Base-by-base conservation (phyloP, 2,329 filamentous ascomycete species). In the Hypoxylon sp. region DNA sequence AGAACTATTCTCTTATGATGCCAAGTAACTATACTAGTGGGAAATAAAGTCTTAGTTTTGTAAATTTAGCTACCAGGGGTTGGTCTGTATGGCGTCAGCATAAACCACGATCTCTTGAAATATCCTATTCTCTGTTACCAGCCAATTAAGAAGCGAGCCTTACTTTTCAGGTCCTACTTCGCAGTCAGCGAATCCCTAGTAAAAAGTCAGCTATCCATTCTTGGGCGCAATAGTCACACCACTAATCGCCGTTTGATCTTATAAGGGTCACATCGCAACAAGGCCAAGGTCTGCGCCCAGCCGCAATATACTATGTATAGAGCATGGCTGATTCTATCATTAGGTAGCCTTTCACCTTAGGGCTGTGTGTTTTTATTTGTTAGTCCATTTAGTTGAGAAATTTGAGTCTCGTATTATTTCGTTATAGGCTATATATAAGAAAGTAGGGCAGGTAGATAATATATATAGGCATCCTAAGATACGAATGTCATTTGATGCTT, bases 141-240 rank as follows among this genome's bases (percentile, higher is more conserved):
- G 35, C 35, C 35, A 39, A 39, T 39, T 17, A 44, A 44, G 39
- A 44, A 44, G 8, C 39, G n/a, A 44, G 39, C 39, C 39, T 19
- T 44, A 19, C n/a, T 10, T 44, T 10, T 44, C 39, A 44, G 39
- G 39, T 44, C 39, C 17, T n/a, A 10, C 19, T 19, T 44, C 3
- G 6, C 10, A 44, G 39, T 19, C n/a, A 44, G 39, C 39, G 39
- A 19, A 19, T 19, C 5, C 39, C 39, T 10, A 19, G n/a, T 10
- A 44, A 3, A 44, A 19, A 44, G 5, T 17, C n/a, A 17, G 17
- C 5, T n/a, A 14, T 42, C 19, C 3, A 44, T 44, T 10, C 17
- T 19, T 4, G n/a, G 35, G 35, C 4, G 35, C 35, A 39, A 42
- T 44, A 19, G 39, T 19, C 39, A 9, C 8, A 14, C 37, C 13